Conservation (phyloP, 306 rosid species). For the Citrullus mucosospermus region DNA sequence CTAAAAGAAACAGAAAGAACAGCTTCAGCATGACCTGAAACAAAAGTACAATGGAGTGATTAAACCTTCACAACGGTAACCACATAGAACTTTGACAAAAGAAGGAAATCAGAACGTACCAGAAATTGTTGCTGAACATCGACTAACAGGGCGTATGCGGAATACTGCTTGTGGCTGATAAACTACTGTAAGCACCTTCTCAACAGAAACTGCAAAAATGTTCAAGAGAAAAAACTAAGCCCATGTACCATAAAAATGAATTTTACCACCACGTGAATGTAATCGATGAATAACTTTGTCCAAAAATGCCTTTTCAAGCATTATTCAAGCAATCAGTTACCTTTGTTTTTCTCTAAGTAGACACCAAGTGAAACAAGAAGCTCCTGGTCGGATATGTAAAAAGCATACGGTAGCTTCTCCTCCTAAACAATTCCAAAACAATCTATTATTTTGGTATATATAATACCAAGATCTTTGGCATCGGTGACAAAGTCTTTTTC, state of each 20-base stretch:
- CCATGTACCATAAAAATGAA: neutral
- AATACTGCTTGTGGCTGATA: slow-evolving; percentile 95
- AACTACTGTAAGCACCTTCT: slow-evolving; percentile 79
- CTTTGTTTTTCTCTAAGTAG: slow-evolving; percentile 75
- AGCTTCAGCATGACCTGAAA: slow-evolving; percentile 81
- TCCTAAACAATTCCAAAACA: slow-evolving; percentile 33
- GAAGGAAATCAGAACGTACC: slow-evolving; percentile 26
- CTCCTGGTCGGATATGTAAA: slow-evolving; percentile 70
- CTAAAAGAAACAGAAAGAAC: slow-evolving; percentile 79
- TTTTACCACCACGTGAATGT: neutral
- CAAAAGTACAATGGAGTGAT: neutral
- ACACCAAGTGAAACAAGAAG: slow-evolving; percentile 56
- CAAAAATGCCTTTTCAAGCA: neutral
- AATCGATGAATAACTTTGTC: neutral
- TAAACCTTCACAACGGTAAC: neutral
- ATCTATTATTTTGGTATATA: neutral
- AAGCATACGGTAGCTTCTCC: slow-evolving; percentile 82
- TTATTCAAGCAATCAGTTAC: slow-evolving; percentile 19
- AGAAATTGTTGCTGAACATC: slow-evolving; percentile 88
- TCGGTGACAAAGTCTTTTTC: too few relatives aligned
- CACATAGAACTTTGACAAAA: neutral
- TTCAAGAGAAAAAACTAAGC: slow-evolving; percentile 1
- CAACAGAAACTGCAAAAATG: slow-evolving; percentile 65
- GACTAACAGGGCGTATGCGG: slow-evolving; percentile 69
- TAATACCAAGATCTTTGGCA: neutral